These are phyloP conservation scores for Cardamine resedifolia DNA, from an alignment of 345 rosid genomes.

Conservation along the genomic window DNA sequence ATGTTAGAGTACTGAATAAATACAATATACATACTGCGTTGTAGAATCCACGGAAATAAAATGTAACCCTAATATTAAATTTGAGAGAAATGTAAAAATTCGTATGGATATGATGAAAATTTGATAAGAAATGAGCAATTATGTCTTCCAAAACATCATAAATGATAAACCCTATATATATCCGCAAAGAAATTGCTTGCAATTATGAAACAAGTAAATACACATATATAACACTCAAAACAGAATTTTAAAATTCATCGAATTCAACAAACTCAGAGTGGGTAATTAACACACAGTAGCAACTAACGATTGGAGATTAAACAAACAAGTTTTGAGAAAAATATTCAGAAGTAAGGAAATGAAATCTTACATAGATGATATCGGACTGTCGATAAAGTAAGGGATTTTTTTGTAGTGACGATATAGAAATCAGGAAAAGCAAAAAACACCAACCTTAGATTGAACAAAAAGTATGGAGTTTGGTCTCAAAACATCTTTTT, in stretches of 20 bases:
- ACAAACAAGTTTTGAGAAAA: not conserved
- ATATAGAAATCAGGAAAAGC: too few relatives aligned
- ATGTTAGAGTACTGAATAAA: not conserved
- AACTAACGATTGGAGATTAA: not conserved
- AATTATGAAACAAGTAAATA: not conserved
- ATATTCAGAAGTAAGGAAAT: not conserved
- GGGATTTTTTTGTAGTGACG: not conserved
- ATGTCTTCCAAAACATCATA: not conserved
- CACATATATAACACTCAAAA: not conserved
- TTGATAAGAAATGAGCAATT: not conserved
- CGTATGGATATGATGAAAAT: too few relatives aligned
- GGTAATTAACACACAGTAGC: too few relatives aligned
- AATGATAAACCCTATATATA: not conserved
- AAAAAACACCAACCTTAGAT: too few relatives aligned
- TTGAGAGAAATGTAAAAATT: not conserved
- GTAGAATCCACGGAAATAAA: not conserved
- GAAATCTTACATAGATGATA: slow-evolving; percentile 17
- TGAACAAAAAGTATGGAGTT: too few relatives aligned
- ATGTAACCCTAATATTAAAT: not conserved
- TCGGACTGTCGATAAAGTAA: not conserved
- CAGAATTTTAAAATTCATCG: not conserved
- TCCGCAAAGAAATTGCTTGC: not conserved
- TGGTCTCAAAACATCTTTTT: too few relatives aligned
- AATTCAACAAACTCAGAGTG: too few relatives aligned
- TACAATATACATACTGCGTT: slow-evolving; percentile 11